A percentile compares a stretch with the other conserved stretches of the same genome.
phyloP scores from a whole-genome alignment of 345 rosid genomes.

The Heritiera fomes region DNA sequence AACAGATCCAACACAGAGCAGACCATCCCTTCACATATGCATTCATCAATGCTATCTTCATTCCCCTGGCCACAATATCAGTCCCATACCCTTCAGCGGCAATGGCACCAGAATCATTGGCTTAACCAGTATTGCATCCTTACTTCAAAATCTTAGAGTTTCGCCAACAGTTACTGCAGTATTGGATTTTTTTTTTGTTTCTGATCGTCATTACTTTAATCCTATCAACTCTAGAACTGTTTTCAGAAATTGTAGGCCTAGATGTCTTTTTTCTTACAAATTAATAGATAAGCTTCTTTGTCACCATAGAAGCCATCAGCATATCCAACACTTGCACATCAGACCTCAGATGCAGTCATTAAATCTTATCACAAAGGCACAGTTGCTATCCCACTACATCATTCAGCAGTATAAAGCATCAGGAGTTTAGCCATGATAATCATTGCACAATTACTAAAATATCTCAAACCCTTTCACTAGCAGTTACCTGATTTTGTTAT shows the following conservation, averaged over 20 bases:
- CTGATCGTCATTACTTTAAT: not conserved
- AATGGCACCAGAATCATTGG: not conserved
- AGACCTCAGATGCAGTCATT: not conserved
- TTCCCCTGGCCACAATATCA: not conserved
- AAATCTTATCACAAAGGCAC: not conserved
- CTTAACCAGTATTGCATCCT: not conserved
- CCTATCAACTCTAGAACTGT: not conserved
- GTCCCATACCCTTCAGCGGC: not conserved
- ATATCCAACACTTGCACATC: not conserved
- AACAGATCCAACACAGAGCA: not conserved
- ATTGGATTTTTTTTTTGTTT: not conserved
- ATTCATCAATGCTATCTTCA: not conserved
- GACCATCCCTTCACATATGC: not conserved
- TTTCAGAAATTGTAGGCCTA: not conserved
- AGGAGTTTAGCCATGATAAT: not conserved
- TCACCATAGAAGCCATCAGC: not conserved
- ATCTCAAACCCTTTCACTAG: not conserved
- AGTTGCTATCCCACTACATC: not conserved
- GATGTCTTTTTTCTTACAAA: not conserved
- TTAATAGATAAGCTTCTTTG: not conserved
- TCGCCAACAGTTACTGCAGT: not conserved
- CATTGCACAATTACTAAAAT: not conserved
- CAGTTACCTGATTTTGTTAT: not conserved
- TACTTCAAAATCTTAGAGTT: not conserved
- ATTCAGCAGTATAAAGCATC: not conserved